A percentile compares a stretch with the other conserved stretches of the same genome.
phyloP scores from a whole-genome alignment of 345 rosid genomes.

The Euclidium syriacum region DNA sequence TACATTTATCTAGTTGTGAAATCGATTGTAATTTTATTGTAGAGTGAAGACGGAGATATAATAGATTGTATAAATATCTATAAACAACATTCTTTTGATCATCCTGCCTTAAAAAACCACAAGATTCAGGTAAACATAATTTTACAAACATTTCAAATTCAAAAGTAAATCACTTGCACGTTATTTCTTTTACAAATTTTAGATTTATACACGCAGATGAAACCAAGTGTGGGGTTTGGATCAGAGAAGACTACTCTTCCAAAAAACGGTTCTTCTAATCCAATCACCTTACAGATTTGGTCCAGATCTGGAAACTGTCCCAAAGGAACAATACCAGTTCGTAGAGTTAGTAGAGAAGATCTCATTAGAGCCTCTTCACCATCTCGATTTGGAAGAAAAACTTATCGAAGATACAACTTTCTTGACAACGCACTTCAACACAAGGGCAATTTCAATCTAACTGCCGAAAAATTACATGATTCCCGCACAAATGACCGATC shows the following conservation, averaged over 20 bases:
- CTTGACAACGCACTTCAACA: background rate
- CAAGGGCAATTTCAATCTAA: background rate
- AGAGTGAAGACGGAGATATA: constrained; percentile 56
- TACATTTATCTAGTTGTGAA: background rate
- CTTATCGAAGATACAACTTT: background rate
- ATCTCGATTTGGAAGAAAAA: constrained; percentile 27
- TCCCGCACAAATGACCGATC: constrained; percentile 14
- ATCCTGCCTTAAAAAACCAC: constrained; percentile 39
- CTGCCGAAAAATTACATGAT: background rate
- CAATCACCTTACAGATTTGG: constrained; percentile 36
- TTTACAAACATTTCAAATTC: background rate
- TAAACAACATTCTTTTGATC: constrained; percentile 54
- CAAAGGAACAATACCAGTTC: constrained; percentile 42
- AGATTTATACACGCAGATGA: constrained; percentile 35
- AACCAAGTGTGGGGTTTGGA: constrained; percentile 24
- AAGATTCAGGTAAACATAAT: constrained; percentile 35
- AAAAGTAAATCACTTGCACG: background rate
- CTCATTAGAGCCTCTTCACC: constrained; percentile 36
- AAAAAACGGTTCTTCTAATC: constrained; percentile 8
- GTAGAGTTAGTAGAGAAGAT: constrained; percentile 36
- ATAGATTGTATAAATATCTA: constrained; percentile 46
- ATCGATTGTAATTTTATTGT: background rate
- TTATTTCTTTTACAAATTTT: background rate
- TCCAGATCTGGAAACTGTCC: constrained; percentile 45
- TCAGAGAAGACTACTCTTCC: background rate